Evolutionary conservation across 2,329 filamentous ascomycete genomes (phyloP).

Genomic region (Neocatenulostroma microsporum): DNA sequence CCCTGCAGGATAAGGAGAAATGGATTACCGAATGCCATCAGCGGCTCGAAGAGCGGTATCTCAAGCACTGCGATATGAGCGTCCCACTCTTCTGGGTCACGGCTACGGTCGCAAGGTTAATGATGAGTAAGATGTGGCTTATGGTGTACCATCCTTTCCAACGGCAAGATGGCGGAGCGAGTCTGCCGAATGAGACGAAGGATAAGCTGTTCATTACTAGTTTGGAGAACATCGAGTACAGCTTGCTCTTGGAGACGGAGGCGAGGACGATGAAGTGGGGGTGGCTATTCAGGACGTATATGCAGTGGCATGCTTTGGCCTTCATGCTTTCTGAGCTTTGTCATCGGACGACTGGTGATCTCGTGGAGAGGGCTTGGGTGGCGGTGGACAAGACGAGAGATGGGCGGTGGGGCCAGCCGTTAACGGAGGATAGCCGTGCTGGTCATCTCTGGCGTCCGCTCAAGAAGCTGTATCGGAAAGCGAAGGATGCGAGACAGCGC

Average conservation of each 20-base stretch:
- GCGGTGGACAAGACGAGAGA: conserved; percentile 45
- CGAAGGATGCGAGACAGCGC: conserved; percentile 45
- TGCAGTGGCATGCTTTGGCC: conserved; percentile 58
- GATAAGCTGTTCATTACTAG: conserved; percentile 64
- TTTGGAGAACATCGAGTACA: conserved; percentile 67
- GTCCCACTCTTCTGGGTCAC: conserved; percentile 60
- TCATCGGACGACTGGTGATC: conserved; percentile 47
- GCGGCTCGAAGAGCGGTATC: conserved; percentile 42
- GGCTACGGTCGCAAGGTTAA: conserved; percentile 59
- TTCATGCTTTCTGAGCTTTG: conserved; percentile 55
- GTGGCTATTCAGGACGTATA: conserved; percentile 58
- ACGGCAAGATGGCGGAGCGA: conserved; percentile 49
- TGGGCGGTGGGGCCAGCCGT: conserved; percentile 34
- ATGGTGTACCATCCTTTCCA: conserved; percentile 68
- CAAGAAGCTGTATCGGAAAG: conserved; percentile 53
- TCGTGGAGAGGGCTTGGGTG: conserved; percentile 54
- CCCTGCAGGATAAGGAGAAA: conserved; percentile 41
- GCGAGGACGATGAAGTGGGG: conserved; percentile 54
- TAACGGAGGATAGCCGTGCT: conserved; percentile 28
- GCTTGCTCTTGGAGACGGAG: conserved; percentile 57
- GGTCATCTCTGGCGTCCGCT: conserved; percentile 58
- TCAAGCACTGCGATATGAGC: conserved; percentile 46
- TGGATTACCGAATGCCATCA: conserved; percentile 44
- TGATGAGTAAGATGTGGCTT: conserved; percentile 71
- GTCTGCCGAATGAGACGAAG: conserved; percentile 54